phyloP scores from a whole-genome alignment of 2,329 filamentous ascomycete species.

The Trichophyton rubrum region DNA sequence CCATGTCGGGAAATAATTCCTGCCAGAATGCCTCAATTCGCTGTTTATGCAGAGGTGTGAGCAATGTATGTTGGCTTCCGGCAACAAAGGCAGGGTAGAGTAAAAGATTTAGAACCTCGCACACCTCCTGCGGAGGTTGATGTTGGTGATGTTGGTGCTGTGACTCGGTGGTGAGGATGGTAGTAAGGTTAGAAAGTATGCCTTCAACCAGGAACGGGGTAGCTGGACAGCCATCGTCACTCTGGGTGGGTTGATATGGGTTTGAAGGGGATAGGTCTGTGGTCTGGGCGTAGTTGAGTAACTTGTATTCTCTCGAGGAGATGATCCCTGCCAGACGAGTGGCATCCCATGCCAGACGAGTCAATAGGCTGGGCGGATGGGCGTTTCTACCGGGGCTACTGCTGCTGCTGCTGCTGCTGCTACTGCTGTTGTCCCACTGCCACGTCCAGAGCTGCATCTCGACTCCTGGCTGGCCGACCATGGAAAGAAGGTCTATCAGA shows the following conservation, averaged over 20 bases:
- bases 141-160: background rate
- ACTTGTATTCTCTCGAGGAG: constrained; percentile 4
- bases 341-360: constrained; percentile 7
- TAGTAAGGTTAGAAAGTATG: background rate
- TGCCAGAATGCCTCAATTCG: constrained; percentile 9
- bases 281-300: background rate
- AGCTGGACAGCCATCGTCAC: background rate
- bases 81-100: constrained; percentile 11
- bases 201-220: background rate
- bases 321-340: constrained; percentile 10
- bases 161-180: background rate
- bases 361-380: background rate
- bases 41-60: constrained; percentile 3
- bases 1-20: constrained; percentile 4
- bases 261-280: background rate
- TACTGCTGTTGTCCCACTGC: background rate
- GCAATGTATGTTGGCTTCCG: constrained; percentile 4
- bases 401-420: background rate
- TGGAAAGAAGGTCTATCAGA: constrained; percentile 10
- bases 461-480: constrained; percentile 8
- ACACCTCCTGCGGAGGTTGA: background rate
- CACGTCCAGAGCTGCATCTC: constrained; percentile 10
- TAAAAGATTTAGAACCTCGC: constrained; percentile 8
- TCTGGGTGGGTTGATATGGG: background rate
- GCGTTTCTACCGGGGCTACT: background rate